These are phyloP conservation scores for Torulaspora microellipsoides DNA, from an alignment of 805 yeast genomes.

Conservation along the genomic window DNA sequence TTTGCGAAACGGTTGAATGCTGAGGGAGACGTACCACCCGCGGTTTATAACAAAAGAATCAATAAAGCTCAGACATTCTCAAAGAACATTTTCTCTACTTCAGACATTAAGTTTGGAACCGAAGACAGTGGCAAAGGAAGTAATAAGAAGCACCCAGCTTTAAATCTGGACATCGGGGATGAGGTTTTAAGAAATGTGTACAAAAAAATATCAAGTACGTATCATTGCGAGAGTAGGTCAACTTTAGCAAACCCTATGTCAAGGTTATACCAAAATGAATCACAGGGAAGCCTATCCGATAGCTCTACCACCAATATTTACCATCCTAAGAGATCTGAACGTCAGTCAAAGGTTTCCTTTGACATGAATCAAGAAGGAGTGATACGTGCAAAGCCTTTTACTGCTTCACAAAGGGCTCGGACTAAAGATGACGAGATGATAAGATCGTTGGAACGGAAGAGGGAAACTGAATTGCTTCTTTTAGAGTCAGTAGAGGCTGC, in stretches of 20 bases:
- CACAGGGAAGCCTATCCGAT: conserved; percentile 11
- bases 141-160: conserved; percentile 4
- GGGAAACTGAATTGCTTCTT: conserved; percentile 25
- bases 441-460: conserved; percentile 24
- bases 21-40: conserved; percentile 17
- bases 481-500: conserved; percentile 46
- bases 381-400: background rate
- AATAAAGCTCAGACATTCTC: conserved; percentile 8
- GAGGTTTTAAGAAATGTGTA: conserved; percentile 28
- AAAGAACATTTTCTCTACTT: conserved; percentile 28
- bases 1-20: conserved; percentile 9
- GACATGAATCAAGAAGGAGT: conserved; percentile 16
- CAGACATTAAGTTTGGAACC: conserved; percentile 29
- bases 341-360: conserved; percentile 25
- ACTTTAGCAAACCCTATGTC: conserved; percentile 2
- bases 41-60: conserved; percentile 12
- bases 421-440: conserved; percentile 5
- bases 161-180: conserved; percentile 27
- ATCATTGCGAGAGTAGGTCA: background rate
- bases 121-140: conserved; percentile 1
- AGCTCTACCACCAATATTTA: conserved; percentile 6
- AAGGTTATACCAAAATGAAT: conserved; percentile 5
- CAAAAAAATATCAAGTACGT: conserved; percentile 23
- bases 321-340: conserved; percentile 10
- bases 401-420: conserved; percentile 3